Base-by-base conservation (phyloP, 1,284 basidiomycete species). In the Gymnopus androsaceus region DNA sequence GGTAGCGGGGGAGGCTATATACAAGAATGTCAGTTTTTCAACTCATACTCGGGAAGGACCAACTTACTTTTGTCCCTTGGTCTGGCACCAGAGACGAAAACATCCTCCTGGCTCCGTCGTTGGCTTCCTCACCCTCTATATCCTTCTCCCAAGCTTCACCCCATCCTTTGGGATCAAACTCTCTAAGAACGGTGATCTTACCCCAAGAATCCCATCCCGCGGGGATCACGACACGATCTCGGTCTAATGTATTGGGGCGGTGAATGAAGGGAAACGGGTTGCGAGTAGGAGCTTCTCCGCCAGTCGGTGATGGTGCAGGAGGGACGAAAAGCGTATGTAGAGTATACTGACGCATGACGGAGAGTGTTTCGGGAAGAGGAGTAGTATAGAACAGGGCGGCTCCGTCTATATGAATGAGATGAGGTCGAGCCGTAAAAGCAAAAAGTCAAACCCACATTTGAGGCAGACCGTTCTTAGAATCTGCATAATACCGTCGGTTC, bases 171-270 rank as follows among this genome's bases (percentile, higher is more conserved):
- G 92, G 86, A 59, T 97, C 94, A 64, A 98, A 99, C 0, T 98
- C 96, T 47, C 94, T 78, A 54, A 98, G 74, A 2, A 98, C 90
- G 3, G 82, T 81, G 61, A 98, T 98, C 78, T 98, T 98, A 3
- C 94, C 95, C 91, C 93, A 98, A 61, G 90, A 92, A 70, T 99
- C 96, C 97, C 96, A 99, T 2, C 96, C 97, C 1, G 91, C 82
- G 1, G 96, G 97, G 1, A 99, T 87, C 46, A 97, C 82, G 47
- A 99, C 90, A 7, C 85, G 88, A 65, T 98, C 95, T 30, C 95
- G 83, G 68, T 99, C 96, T 25, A 98, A 79, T 0, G 93, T 90
- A 67, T 97, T 98, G 0, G 96, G 89, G 59, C 90, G 88, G 57
- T 93, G 84, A 3, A 80, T 74, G 72, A 98, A 98, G 0, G 92